Evolutionary conservation across 2,329 filamentous ascomycete species (phyloP), one percentile per base, ranked within the genome.

Genomic region (Saccharata proteae): DNA sequence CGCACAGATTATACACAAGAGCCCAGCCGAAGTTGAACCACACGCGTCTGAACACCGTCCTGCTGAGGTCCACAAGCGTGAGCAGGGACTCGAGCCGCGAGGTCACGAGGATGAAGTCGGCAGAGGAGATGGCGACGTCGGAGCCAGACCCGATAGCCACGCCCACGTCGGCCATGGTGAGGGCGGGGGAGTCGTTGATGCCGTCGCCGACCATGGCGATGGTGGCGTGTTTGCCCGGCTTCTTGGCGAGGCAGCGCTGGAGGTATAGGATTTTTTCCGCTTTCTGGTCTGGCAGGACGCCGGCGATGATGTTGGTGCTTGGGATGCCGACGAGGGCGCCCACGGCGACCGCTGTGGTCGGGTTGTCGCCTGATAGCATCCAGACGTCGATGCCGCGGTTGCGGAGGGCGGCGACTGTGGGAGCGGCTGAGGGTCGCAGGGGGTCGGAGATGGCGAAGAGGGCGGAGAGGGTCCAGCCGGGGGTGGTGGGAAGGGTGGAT

Each of bases 341-440:
- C 3, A 94, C 82, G 0, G 84, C 83, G 13, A 69, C 64, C 2
- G 86, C 86, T 1, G 86, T 94, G n/a, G 64, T 75, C n/a, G 65
- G 61, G 48, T 93, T 93, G 60, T 94, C 86, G 17, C 86, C 86
- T 0, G 84, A 92, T 21, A 93, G 75, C 83, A 94, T 92, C 74
- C 79, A 93, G 4, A 93, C 80, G 18, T 76, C 71, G 27, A 80
- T 76, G 13, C 78, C 74, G 11, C 70, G 69, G 4, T 66, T 55
- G 25, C 71, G 68, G 1, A 93, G 70, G 2, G 74, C 65, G 5
- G 58, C 54, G 36, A 93, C 69, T 12, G 88, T 74, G 6, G 60
- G 47, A 1, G 59, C 55, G 0, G 84, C 76, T 54, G 92, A 82
- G 0, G 73, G 69, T 3, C 86, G 78, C 40, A 93, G 71, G 1